Evolutionary conservation across 2,329 filamentous ascomycete species (phyloP).

Genomic region (Ustulina deusta): DNA sequence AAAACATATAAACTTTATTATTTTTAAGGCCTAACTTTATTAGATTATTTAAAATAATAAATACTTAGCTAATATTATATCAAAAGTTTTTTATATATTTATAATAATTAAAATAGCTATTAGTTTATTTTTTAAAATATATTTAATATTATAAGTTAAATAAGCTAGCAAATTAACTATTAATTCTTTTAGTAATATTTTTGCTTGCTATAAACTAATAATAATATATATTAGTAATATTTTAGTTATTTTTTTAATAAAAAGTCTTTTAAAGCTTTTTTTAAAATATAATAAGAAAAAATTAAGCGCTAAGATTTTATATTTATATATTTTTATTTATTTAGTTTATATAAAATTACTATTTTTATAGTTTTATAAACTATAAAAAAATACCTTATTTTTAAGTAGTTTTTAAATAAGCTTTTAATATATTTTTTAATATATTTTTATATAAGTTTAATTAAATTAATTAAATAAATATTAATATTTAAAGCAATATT

Average conservation of each 20-base stretch:
- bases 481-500: background rate
- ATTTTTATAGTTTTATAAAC: background rate
- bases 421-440: background rate
- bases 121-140: background rate
- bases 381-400: background rate
- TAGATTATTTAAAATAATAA: background rate
- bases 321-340: constrained; percentile 1
- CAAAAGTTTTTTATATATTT: background rate
- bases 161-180: background rate
- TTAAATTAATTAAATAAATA: background rate
- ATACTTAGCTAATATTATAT: too few relatives aligned
- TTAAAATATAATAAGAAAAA: background rate
- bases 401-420: background rate
- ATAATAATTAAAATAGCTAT: background rate
- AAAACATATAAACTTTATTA: background rate
- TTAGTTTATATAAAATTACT: background rate
- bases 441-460: too few relatives aligned
- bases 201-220: background rate
- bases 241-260: background rate
- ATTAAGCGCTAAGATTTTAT: background rate
- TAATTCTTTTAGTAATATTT: too few relatives aligned
- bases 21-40: background rate
- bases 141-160: background rate
- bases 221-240: too few relatives aligned
- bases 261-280: background rate